These are phyloP conservation scores for Hippophae tibetana DNA, from an alignment of 306 rosid species.

Conservation along the genomic window DNA sequence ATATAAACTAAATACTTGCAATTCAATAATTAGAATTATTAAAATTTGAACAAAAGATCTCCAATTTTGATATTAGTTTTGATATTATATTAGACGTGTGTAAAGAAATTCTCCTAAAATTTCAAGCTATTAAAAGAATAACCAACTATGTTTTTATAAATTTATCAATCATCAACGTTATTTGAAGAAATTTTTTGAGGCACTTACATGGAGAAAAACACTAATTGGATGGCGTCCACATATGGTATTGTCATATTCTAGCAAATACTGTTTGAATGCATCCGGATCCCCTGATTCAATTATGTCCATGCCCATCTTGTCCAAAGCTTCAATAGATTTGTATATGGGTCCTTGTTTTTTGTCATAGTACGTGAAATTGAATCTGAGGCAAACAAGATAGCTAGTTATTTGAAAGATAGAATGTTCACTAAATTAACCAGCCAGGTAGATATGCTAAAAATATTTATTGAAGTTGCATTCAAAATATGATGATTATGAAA, in stretches of 20 bases:
- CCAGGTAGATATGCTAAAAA: background rate
- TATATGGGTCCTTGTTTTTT: conserved; percentile 84
- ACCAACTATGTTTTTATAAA: background rate
- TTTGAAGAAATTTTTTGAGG: background rate
- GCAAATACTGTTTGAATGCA: conserved; percentile 69
- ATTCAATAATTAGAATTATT: no score
- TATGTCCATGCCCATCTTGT: conserved; percentile 91
- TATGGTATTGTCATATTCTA: conserved; percentile 75
- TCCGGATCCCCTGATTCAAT: conserved; percentile 93
- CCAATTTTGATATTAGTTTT: no score
- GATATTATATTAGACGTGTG: no score
- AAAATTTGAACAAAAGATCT: no score
- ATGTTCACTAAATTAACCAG: conserved; percentile 3
- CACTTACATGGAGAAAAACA: conserved; percentile 91
- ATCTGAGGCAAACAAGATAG: conserved; percentile 38
- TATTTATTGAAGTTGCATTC: no score
- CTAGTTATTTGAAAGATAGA: conserved; percentile 9
- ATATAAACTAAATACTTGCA: no score
- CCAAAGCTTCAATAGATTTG: conserved; percentile 91
- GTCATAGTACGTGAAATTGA: conserved; percentile 63
- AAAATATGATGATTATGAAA: no score
- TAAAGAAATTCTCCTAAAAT: no score
- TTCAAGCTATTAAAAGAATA: background rate
- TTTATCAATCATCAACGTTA: background rate
- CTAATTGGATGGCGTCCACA: conserved; percentile 98